Evolutionary conservation across 768 basidiomycete species (phyloP).

Genomic region (Agrocybe pediades): DNA sequence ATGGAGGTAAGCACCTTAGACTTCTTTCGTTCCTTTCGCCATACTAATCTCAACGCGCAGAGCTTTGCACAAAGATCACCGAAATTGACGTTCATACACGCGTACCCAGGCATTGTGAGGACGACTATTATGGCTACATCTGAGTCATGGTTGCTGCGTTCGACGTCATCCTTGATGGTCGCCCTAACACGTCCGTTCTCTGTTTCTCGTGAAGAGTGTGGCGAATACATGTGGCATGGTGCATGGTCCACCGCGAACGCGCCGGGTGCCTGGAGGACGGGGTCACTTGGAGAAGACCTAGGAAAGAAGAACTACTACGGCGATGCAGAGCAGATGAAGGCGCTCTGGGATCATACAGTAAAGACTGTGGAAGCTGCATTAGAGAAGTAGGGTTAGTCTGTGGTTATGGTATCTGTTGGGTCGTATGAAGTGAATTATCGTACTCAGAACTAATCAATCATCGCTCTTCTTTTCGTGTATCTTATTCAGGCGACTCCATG

Average conservation of each 20-base stretch:
- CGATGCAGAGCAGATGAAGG: slow-evolving; percentile 33
- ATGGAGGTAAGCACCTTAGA: slow-evolving; percentile 38
- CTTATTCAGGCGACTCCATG: too few species aligned
- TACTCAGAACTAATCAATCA: too few species aligned
- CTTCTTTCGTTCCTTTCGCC: not conserved
- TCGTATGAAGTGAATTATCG: too few species aligned
- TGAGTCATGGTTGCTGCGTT: slow-evolving; percentile 23
- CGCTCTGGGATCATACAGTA: slow-evolving; percentile 37
- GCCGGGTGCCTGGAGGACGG: slow-evolving; percentile 32
- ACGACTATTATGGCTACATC: slow-evolving; percentile 30
- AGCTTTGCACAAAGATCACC: slow-evolving; percentile 32
- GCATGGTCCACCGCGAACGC: slow-evolving; percentile 22
- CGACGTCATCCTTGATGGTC: slow-evolving; percentile 17
- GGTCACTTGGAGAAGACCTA: slow-evolving; percentile 35
- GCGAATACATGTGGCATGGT: slow-evolving; percentile 41
- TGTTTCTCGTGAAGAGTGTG: slow-evolving; percentile 26
- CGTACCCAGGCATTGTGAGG: slow-evolving; percentile 38
- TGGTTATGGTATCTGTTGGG: too few species aligned
- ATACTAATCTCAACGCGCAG: slow-evolving; percentile 18
- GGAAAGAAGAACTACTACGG: slow-evolving; percentile 37
- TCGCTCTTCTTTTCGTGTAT: too few species aligned
- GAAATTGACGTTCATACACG: slow-evolving; percentile 36
- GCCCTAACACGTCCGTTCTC: slow-evolving; percentile 27
- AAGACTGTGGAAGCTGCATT: slow-evolving; percentile 9
- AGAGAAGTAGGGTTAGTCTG: not conserved